These are phyloP conservation scores for Triticum aestivum DNA, from an alignment of 176 grass and related monocot genomes.

Conservation along the genomic window DNA sequence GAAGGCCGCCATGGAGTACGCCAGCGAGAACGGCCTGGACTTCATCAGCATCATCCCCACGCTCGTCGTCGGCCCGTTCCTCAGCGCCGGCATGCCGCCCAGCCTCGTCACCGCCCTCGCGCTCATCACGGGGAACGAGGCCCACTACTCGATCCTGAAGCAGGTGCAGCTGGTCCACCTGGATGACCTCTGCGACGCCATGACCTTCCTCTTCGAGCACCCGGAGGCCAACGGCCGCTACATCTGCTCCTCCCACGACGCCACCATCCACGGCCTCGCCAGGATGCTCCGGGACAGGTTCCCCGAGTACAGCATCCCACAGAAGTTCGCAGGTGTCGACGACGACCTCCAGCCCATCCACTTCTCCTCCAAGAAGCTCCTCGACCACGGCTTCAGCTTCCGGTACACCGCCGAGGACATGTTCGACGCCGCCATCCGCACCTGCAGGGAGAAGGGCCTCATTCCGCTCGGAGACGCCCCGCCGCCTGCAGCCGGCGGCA, in stretches of 20 bases:
- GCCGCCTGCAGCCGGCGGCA: neutral
- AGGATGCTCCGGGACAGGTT: conserved; percentile 55
- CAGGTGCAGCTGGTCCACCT: conserved; percentile 76
- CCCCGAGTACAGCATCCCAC: conserved; percentile 60
- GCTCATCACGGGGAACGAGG: conserved; percentile 60
- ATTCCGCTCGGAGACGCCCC: conserved; percentile 29
- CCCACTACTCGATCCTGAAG: conserved; percentile 81
- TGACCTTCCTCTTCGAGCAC: conserved; percentile 77
- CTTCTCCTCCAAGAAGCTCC: conserved; percentile 84
- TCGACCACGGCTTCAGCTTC: conserved; percentile 64
- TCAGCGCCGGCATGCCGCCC: conserved; percentile 73
- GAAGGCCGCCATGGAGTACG: conserved; percentile 78
- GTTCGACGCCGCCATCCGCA: conserved; percentile 60
- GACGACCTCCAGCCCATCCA: conserved; percentile 31
- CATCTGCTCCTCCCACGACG: conserved; percentile 79
- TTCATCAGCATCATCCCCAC: conserved; percentile 84
- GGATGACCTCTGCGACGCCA: conserved; percentile 82
- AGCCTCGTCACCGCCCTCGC: conserved; percentile 79
- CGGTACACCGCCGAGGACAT: conserved; percentile 75
- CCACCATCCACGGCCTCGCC: conserved; percentile 77
- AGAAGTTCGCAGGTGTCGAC: conserved; percentile 46
- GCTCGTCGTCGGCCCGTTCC: conserved; percentile 85
- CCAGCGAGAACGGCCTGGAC: conserved; percentile 55
- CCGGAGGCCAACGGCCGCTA: conserved; percentile 64
- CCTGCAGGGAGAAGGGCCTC: conserved; percentile 73